A percentile compares a stretch with the other conserved stretches of the same genome.
Conservation (phyloP, 2,329 filamentous ascomycete species). For the Neocucurbitaria cava region DNA sequence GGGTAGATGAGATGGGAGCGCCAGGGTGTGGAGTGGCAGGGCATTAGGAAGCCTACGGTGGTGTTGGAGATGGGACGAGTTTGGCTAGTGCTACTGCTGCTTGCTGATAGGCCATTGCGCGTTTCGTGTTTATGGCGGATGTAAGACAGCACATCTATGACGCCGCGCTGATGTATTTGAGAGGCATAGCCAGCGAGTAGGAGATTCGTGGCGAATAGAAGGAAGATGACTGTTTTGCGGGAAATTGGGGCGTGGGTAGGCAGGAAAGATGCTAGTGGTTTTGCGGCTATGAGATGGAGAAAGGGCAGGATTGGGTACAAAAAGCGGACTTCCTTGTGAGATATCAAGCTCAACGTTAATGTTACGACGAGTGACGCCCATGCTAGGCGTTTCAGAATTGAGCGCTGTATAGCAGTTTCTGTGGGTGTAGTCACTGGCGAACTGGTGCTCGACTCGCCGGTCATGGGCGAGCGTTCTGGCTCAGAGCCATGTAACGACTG, state of each 20-base stretch:
- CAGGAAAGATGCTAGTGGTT: conserved; percentile 71
- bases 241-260: conserved; percentile 30
- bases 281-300: conserved; percentile 81
- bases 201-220: conserved; percentile 70
- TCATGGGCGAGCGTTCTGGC: conserved; percentile 25
- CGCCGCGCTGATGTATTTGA: conserved; percentile 77
- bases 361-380: conserved; percentile 64
- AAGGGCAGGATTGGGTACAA: conserved; percentile 89
- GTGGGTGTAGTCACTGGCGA: background rate
- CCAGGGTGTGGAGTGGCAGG: conserved; percentile 97
- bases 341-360: conserved; percentile 75
- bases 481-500: conserved; percentile 37
- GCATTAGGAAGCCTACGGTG: conserved; percentile 82
- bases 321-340: conserved; percentile 97
- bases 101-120: conserved; percentile 29
- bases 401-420: conserved; percentile 12
- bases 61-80: conserved; percentile 38
- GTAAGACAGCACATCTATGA: conserved; percentile 75
- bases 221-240: conserved; percentile 60
- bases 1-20: conserved; percentile 83
- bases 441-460: background rate
- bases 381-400: conserved; percentile 37
- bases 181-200: conserved; percentile 76
- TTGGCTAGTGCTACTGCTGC: conserved; percentile 50
- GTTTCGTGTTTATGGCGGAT: conserved; percentile 76